Percentiles rank a stretch among this genome's conserved stretches.
Evolutionary conservation across 1,284 basidiomycete species (phyloP).

Genomic region (Tilletia caries): DNA sequence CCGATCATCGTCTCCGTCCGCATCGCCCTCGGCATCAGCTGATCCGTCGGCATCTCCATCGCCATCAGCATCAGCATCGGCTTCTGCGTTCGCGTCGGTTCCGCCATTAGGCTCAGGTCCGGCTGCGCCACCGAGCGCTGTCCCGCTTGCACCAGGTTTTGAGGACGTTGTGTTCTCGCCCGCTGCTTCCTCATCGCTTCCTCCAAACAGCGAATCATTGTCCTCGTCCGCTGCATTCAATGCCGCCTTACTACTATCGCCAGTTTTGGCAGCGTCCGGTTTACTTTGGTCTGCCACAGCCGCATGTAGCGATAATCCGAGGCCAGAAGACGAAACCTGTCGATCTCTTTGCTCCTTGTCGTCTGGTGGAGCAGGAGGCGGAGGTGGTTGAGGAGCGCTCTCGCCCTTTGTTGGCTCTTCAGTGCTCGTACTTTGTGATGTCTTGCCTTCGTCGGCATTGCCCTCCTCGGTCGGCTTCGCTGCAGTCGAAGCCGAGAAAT

Average conservation of each 20-base stretch:
- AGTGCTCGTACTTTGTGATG: not conserved
- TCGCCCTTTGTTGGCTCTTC: not conserved
- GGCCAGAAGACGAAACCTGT: too few species aligned
- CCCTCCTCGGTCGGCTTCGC: not conserved
- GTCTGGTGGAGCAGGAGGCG: constrained; percentile 4
- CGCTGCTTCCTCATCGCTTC: constrained; percentile 12
- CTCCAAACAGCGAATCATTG: constrained; percentile 36
- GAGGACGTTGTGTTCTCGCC: not conserved
- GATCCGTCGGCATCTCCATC: constrained; percentile 21
- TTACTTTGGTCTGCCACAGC: constrained; percentile 14
- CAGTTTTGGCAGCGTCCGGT: constrained; percentile 7
- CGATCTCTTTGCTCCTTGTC: not conserved
- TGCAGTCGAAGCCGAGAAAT: not conserved
- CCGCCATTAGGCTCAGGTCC: not conserved
- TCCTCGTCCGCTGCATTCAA: constrained; percentile 24
- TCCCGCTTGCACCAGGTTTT: not conserved
- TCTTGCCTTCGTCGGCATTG: not conserved
- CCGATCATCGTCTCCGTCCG: constrained; percentile 22
- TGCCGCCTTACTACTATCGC: too few species aligned
- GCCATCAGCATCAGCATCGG: constrained; percentile 19
- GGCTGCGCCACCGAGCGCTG: not conserved
- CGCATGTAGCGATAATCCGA: not conserved
- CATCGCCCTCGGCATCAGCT: constrained; percentile 23
- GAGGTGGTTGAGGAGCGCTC: not conserved
- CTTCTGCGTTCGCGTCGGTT: constrained; percentile 14